Evolutionary conservation across 371 early-diverging fungal genomes (phyloP).

Genomic region (Saksenaea oblongispora): DNA sequence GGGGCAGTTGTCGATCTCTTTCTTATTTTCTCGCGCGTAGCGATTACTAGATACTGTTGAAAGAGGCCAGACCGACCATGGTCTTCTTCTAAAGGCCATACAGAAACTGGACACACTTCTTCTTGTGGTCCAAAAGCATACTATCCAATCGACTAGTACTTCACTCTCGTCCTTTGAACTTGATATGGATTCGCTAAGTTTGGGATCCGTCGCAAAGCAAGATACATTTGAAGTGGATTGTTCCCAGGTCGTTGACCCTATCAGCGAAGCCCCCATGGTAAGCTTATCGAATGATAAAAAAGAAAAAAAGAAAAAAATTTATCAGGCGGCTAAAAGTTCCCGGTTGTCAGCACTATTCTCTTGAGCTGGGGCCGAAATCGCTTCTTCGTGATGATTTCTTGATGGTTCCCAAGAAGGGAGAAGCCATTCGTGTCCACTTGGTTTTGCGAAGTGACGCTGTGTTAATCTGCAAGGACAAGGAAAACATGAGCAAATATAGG

Average conservation of each 20-base stretch:
- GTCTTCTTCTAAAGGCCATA: constrained; percentile 35
- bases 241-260: constrained; percentile 28
- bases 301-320: too few species aligned
- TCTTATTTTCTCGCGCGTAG: constrained; percentile 14
- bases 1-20: background rate
- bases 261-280: constrained; percentile 29
- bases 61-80: constrained; percentile 41
- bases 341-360: constrained; percentile 22
- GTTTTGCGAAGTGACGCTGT: constrained; percentile 22
- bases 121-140: constrained; percentile 24
- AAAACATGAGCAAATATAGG: background rate
- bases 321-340: background rate
- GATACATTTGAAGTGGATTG: constrained; percentile 24
- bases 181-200: background rate
- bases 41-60: constrained; percentile 43
- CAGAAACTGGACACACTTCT: constrained; percentile 40
- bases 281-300: too few species aligned
- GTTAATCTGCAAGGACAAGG: constrained; percentile 20
- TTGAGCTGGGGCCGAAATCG: constrained; percentile 18
- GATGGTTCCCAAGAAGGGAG: constrained; percentile 11
- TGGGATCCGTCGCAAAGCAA: background rate
- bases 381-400: constrained; percentile 27
- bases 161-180: background rate
- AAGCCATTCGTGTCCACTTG: constrained; percentile 19
- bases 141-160: background rate